phyloP scores from a whole-genome alignment of 805 yeast species.

The Teunomyces kruisii region DNA sequence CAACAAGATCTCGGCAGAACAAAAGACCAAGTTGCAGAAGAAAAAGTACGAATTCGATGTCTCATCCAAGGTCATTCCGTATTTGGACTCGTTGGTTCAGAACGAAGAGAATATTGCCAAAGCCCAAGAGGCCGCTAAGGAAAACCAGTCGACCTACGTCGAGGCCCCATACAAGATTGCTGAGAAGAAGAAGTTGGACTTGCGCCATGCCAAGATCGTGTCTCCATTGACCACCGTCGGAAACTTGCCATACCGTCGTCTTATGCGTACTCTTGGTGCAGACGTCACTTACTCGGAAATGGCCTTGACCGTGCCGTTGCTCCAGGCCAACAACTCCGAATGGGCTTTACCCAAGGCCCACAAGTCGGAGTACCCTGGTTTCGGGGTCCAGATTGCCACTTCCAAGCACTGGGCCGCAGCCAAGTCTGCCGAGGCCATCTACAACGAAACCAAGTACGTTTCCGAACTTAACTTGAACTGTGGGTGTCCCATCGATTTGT shows the following conservation, averaged over 20 bases:
- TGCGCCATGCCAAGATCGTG: constrained; percentile 75
- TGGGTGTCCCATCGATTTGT: constrained; percentile 95
- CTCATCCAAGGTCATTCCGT: constrained; percentile 58
- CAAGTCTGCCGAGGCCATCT: constrained; percentile 82
- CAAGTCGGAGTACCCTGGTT: constrained; percentile 75
- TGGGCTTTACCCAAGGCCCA: constrained; percentile 98
- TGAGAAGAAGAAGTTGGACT: constrained; percentile 79
- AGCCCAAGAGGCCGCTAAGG: constrained; percentile 26
- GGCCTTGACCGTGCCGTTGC: constrained; percentile 84
- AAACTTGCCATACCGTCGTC: constrained; percentile 88
- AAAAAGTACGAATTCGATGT: constrained; percentile 58
- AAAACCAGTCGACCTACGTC: constrained; percentile 50
- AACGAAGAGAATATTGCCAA: constrained; percentile 38
- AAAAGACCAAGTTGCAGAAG: constrained; percentile 53
- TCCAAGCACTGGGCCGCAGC: constrained; percentile 91
- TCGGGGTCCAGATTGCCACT: constrained; percentile 92
- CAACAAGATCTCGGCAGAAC: constrained; percentile 55
- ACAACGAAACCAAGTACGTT: constrained; percentile 56
- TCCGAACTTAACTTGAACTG: constrained; percentile 88
- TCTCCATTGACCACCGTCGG: constrained; percentile 98
- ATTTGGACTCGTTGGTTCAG: constrained; percentile 61
- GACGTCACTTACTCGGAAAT: constrained; percentile 93
- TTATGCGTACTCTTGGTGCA: constrained; percentile 88
- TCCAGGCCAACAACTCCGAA: constrained; percentile 90
- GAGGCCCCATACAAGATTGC: constrained; percentile 75